Evolutionary conservation across 345 rosid species (phyloP).

Genomic region (Kandelia obovata): DNA sequence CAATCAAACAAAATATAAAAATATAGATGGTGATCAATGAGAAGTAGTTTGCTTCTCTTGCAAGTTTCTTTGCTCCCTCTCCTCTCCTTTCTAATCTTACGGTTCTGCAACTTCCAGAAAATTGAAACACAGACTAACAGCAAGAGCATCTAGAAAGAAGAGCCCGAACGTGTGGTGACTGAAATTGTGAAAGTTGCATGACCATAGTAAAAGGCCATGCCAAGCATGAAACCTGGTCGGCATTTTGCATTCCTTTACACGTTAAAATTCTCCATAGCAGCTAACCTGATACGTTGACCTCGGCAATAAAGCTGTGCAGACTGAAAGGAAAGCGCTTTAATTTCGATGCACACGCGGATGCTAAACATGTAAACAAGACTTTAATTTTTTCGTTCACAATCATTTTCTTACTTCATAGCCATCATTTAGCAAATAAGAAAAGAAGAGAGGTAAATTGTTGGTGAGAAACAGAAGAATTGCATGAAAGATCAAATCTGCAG

Average conservation of each 20-base stretch:
- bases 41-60: too few relatives aligned
- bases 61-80: too few relatives aligned
- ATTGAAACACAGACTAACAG: too few relatives aligned
- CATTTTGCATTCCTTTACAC: constrained; percentile 24
- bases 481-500: too few relatives aligned
- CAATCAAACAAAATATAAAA: too few relatives aligned
- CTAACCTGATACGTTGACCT: constrained; percentile 30
- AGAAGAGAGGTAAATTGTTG: not conserved
- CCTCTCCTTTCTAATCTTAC: too few relatives aligned
- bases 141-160: constrained; percentile 21
- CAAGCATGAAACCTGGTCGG: constrained; percentile 18
- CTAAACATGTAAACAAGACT: not conserved
- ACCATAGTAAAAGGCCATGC: not conserved
- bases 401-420: not conserved
- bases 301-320: constrained; percentile 28
- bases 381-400: not conserved
- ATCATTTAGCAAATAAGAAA: not conserved
- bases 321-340: constrained; percentile 6
- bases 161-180: constrained; percentile 14
- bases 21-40: too few relatives aligned
- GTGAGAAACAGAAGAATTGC: too few relatives aligned
- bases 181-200: not conserved
- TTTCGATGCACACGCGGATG: not conserved
- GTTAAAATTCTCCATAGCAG: constrained; percentile 24
- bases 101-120: too few relatives aligned